Evolutionary conservation across 78 protist species (phyloP).

Genomic region (Corallochytrium limacisporum): DNA sequence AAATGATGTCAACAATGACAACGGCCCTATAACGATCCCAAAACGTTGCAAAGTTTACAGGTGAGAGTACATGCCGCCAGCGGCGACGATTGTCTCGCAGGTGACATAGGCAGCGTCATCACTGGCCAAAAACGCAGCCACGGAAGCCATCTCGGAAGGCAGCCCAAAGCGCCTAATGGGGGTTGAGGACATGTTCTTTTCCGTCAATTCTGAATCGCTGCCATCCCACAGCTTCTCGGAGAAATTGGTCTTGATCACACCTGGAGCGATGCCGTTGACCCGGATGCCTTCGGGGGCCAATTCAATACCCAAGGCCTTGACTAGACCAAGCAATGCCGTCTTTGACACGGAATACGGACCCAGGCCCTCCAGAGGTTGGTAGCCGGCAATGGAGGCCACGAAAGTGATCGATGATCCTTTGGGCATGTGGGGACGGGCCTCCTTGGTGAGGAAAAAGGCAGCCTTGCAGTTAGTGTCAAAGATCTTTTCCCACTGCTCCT

Average conservation of each 20-base stretch:
- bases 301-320: slow-evolving; percentile 16
- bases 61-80: slow-evolving; percentile 22
- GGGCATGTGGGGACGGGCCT: neutral
- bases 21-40: too few species aligned
- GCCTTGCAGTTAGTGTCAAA: slow-evolving; percentile 22
- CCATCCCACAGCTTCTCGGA: neutral
- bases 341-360: slow-evolving; percentile 24
- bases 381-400: slow-evolving; percentile 13
- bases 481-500: slow-evolving; percentile 19
- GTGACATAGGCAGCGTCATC: slow-evolving; percentile 25
- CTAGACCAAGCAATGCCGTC: slow-evolving; percentile 29
- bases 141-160: too few species aligned
- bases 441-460: neutral
- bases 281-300: slow-evolving; percentile 16
- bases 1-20: neutral
- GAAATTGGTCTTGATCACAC: slow-evolving; percentile 6
- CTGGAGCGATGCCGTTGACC: slow-evolving; percentile 34
- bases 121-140: slow-evolving; percentile 10
- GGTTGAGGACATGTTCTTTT: too few species aligned
- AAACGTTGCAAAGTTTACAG: slow-evolving; percentile 1
- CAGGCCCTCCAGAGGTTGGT: neutral
- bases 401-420: neutral
- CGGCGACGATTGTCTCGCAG: slow-evolving; percentile 9
- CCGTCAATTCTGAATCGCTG: too few species aligned
- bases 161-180: too few species aligned